Percentiles rank a stretch among this genome's conserved stretches.
Evolutionary conservation across 2,329 filamentous ascomycete species (phyloP).

Genomic region (Stagonosporopsis rhizophila): DNA sequence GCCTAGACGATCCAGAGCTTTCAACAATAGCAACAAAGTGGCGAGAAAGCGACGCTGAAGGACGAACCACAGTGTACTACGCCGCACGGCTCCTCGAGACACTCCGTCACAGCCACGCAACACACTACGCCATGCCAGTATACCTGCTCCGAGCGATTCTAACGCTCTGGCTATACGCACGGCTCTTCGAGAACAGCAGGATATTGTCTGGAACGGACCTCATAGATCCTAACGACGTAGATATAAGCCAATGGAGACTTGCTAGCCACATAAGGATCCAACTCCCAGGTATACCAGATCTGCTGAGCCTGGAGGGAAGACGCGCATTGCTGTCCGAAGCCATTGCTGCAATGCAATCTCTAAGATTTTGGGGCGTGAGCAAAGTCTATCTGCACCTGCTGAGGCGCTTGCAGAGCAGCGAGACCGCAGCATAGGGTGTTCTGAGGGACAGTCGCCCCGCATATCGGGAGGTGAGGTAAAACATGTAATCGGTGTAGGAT

Average conservation of each 20-base stretch:
- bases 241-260: neutral
- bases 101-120: slow-evolving; percentile 9
- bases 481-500: neutral
- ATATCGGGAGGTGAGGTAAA: too few species aligned
- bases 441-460: too few species aligned
- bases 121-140: slow-evolving; percentile 4
- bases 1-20: neutral
- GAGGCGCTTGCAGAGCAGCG: neutral
- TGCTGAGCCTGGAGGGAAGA: slow-evolving; percentile 1
- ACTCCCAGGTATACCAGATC: neutral
- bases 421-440: neutral
- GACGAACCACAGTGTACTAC: slow-evolving; percentile 6
- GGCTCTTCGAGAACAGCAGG: neutral
- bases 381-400: neutral
- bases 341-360: neutral
- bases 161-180: neutral
- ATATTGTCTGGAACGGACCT: neutral
- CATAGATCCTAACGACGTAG: neutral
- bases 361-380: slow-evolving; percentile 7
- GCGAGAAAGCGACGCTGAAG: neutral
- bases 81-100: slow-evolving; percentile 5
- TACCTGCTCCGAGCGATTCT: slow-evolving; percentile 2
- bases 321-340: neutral
- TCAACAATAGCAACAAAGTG: neutral
- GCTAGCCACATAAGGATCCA: neutral